Conservation (phyloP, 163 green algal genomes). For the Trebouxiophyceae sp. region DNA sequence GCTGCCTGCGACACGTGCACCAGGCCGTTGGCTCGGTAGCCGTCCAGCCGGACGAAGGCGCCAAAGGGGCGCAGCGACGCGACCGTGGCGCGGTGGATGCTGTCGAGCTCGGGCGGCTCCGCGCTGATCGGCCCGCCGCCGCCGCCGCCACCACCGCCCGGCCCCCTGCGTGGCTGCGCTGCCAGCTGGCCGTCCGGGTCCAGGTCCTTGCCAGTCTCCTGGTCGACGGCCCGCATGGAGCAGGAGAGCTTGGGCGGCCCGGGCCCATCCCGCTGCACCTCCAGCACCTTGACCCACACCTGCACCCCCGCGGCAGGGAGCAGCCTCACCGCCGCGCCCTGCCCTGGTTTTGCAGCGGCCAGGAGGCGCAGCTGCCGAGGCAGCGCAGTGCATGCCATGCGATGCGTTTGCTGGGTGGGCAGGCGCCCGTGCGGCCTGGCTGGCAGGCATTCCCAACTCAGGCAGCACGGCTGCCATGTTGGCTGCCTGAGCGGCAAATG, state of each 20-base stretch:
- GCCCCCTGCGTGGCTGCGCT: conserved; percentile 5
- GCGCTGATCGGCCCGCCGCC: conserved; percentile 30
- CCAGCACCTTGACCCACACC: conserved; percentile 64
- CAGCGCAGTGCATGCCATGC: no score
- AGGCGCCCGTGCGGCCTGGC: no score
- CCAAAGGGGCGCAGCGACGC: conserved; percentile 69
- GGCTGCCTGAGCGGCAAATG: no score
- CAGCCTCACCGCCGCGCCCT: no score
- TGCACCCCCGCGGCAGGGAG: no score
- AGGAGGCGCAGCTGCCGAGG: no score
- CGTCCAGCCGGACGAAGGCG: conserved; percentile 75
- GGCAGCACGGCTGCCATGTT: no score
- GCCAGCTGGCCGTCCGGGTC: conserved; percentile 34
- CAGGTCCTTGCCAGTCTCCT: conserved; percentile 56
- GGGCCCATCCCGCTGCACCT: conserved; percentile 41
- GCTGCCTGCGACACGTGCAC: conserved; percentile 62
- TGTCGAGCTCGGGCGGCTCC: conserved; percentile 41
- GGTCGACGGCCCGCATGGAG: conserved; percentile 35
- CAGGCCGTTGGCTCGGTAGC: conserved; percentile 59
- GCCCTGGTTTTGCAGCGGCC: no score
- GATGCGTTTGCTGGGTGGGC: no score
- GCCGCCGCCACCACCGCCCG: conserved; percentile 12
- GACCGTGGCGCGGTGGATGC: conserved; percentile 47
- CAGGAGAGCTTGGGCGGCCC: conserved; percentile 25
- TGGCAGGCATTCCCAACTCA: no score